Percentiles rank a stretch among this genome's conserved stretches.
phyloP scores from a whole-genome alignment of 306 rosid genomes.

The Hippophae gyantsensis region DNA sequence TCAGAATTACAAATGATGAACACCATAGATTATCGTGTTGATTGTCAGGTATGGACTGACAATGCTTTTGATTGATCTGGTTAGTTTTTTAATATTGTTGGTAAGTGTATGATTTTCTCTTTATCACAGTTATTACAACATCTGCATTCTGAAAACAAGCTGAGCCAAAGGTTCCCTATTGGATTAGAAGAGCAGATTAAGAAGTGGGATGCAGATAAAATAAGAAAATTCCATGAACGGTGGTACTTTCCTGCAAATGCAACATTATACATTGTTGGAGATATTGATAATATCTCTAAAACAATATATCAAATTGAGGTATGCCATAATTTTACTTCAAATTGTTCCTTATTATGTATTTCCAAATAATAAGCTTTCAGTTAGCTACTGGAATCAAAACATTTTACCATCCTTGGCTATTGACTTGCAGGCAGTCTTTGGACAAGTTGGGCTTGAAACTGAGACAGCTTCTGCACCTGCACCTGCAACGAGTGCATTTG shows the following conservation, averaged over 20 bases:
- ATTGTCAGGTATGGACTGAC: slow-evolving; percentile 71
- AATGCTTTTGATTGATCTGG: slow-evolving; percentile 13
- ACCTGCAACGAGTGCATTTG: slow-evolving; percentile 71
- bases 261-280: slow-evolving; percentile 94
- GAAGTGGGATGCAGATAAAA: slow-evolving; percentile 96
- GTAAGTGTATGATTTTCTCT: slow-evolving; percentile 17
- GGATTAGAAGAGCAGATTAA: slow-evolving; percentile 97
- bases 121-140: slow-evolving; percentile 69
- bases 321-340: slow-evolving; percentile 19
- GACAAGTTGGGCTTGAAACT: slow-evolving; percentile 59
- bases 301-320: slow-evolving; percentile 81
- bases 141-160: slow-evolving; percentile 97
- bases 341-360: slow-evolving; percentile 9
- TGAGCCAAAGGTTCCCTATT: slow-evolving; percentile 96
- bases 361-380: slow-evolving; percentile 9
- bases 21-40: slow-evolving; percentile 94
- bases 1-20: slow-evolving; percentile 99
- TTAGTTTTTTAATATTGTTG: slow-evolving; percentile 16
- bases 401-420: slow-evolving; percentile 17
- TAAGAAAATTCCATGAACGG: slow-evolving; percentile 94
- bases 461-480: slow-evolving; percentile 58
- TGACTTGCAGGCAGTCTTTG: slow-evolving; percentile 70
- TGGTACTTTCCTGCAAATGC: slow-evolving; percentile 99
- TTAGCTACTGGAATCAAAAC: slow-evolving; percentile 20
- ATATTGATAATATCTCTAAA: slow-evolving; percentile 71